Evolutionary conservation across 345 rosid species (phyloP).

Genomic region (Excoecaria agallocha): DNA sequence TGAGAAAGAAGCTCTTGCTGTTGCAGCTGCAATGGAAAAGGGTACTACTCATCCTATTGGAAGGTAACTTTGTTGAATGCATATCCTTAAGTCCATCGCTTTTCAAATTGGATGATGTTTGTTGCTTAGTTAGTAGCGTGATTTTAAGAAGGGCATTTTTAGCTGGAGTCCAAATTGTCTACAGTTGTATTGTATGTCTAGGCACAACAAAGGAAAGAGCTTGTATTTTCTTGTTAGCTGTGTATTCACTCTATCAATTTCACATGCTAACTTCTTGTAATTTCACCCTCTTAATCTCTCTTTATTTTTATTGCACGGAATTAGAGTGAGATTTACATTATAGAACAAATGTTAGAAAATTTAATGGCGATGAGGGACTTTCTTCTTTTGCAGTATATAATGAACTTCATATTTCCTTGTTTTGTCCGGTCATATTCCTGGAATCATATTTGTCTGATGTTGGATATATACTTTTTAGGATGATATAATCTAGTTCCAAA

Average conservation of each 20-base stretch:
- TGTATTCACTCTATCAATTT: not conserved
- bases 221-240: not conserved
- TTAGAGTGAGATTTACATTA: no score
- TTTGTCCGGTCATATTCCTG: not conserved
- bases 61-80: constrained; percentile 46
- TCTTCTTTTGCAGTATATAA: not conserved
- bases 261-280: not conserved
- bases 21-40: constrained; percentile 99
- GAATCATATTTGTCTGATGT: not conserved
- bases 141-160: not conserved
- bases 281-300: no score
- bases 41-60: constrained; percentile 99
- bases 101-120: not conserved
- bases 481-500: not conserved
- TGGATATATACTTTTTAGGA: not conserved
- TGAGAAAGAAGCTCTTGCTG: constrained; percentile 97
- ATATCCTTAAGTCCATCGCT: not conserved
- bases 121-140: not conserved
- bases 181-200: not conserved
- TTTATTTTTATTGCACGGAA: no score
- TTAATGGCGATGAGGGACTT: no score
- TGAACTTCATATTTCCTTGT: not conserved
- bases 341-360: no score
- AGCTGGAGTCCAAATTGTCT: not conserved
- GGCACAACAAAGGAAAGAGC: not conserved